Conservation (phyloP, 371 early-diverging fungal species). For the Syncephalastrum contaminatum region DNA sequence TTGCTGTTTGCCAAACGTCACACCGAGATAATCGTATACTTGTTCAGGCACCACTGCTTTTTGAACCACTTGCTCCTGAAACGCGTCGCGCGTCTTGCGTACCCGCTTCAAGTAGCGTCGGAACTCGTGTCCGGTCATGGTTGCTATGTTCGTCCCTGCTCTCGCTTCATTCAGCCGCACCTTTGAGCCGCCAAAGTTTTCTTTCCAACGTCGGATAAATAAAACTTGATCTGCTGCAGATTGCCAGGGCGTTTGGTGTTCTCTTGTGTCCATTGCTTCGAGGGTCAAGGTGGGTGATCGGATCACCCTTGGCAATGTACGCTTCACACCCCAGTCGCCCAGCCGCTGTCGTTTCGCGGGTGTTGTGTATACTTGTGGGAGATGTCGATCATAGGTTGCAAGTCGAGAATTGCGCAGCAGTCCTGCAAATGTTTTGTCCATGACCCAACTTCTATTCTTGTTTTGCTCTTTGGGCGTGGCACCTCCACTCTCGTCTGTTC, state of each 20-base stretch:
- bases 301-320: conserved; percentile 66
- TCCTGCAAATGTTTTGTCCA: conserved; percentile 74
- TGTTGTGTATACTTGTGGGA: conserved; percentile 76
- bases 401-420: conserved; percentile 72
- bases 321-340: conserved; percentile 84
- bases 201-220: conserved; percentile 64
- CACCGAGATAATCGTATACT: conserved; percentile 30
- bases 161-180: conserved; percentile 45
- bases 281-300: conserved; percentile 61
- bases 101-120: conserved; percentile 55
- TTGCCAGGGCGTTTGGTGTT: conserved; percentile 74
- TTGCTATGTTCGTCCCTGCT: conserved; percentile 45
- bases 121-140: conserved; percentile 64
- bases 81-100: conserved; percentile 46
- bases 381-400: conserved; percentile 65
- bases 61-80: conserved; percentile 47
- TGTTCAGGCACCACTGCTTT: conserved; percentile 38
- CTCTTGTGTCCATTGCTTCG: conserved; percentile 66
- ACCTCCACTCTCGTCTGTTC: too few relatives aligned
- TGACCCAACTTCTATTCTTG: conserved; percentile 12
- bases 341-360: conserved; percentile 41
- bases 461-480: too few relatives aligned
- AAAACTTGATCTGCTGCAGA: conserved; percentile 55
- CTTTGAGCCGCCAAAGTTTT: conserved; percentile 67
- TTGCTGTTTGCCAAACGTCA: conserved; percentile 18